Evolutionary conservation across 495 filamentous ascomycete genomes (phyloP), one percentile per base, ranked within the genome.

Genomic region (Hypoxylon fuscum): DNA sequence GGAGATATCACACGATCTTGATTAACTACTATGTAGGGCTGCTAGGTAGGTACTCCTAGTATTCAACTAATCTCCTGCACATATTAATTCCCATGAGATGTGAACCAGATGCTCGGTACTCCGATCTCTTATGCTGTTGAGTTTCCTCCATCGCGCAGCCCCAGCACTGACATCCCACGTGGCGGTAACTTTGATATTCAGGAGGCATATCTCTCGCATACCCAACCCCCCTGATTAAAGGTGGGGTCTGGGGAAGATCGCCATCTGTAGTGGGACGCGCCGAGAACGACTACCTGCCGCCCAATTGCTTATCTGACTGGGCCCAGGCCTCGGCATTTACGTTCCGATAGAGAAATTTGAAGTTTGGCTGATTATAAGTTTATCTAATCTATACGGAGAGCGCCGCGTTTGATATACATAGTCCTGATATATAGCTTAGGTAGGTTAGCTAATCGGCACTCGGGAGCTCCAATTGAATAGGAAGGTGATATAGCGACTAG

Each of bases 181-280:
- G 37, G 37, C 37, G 15, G 15, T 5, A 40, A 15, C 17, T 1
- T 0, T 9, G 15, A 17, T 40, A 20, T 40, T 40, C 37, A 40
- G 37, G 37, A 40, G 37, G 9, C 1, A 5, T 18, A 40, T 40
- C 15, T 40, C 37, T 15, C 14, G 17, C 12, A 7, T 18, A 8
- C 25, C 37, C 37, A 40, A 17, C 9, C 18, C 15, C 18, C 37
- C 5, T 40, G 37, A 9, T 3, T 40, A 7, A 15, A 40, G 15
- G 37, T 40, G 37, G 37, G 37, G 37, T 40, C 37, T 10, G 37
- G 37, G 15, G 37, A 40, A 40, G 37, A 40, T 40, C 37, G 37
- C 37, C 15, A 18, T 20, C 12, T 20, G 17, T 7, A 40, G 4
- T 10, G 37, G 15, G 8, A 40, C 37, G 15, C 37, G 37, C n/a